Percentiles rank a stretch among this genome's conserved stretches.
These are phyloP conservation scores for Yamadazyma spencermartinsiae DNA, from an alignment of 1,139 yeast species.

Conservation along the genomic window DNA sequence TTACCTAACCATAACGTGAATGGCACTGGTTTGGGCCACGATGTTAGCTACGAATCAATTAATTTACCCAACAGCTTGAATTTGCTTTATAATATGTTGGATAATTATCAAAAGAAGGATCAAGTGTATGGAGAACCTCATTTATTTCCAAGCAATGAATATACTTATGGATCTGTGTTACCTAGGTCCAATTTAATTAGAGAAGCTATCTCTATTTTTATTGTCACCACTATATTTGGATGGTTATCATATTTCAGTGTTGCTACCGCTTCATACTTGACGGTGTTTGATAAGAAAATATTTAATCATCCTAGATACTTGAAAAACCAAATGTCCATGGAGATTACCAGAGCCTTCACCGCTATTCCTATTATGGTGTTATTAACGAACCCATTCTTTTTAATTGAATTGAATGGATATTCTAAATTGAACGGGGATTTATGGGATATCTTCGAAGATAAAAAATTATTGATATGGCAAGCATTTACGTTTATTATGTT, in stretches of 20 bases:
- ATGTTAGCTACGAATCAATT: conserved; percentile 1
- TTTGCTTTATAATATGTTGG: conserved; percentile 20
- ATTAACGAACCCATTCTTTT: conserved; percentile 86
- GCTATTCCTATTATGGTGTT: conserved; percentile 89
- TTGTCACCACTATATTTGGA: conserved; percentile 81
- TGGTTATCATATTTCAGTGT: conserved; percentile 74
- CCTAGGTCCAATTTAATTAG: conserved; percentile 73
- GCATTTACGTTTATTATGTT: conserved; percentile 80
- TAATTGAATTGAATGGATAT: conserved; percentile 79
- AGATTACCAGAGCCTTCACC: conserved; percentile 71
- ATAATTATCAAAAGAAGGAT: conserved; percentile 28
- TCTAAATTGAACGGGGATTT: conserved; percentile 73
- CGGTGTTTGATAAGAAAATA: conserved; percentile 81
- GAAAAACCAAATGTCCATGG: conserved; percentile 87
- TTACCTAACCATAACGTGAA: conserved; percentile 34
- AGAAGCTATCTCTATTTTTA: conserved; percentile 64
- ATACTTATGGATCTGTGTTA: conserved; percentile 61
- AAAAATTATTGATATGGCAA: conserved; percentile 64
- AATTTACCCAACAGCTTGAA: conserved; percentile 16
- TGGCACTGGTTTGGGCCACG: conserved; percentile 10
- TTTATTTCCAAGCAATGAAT: conserved; percentile 46
- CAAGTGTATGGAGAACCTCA: conserved; percentile 45
- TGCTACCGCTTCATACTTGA: conserved; percentile 72
- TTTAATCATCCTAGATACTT: conserved; percentile 95
- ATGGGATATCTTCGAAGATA: conserved; percentile 66